phyloP scores from a whole-genome alignment of 2,329 filamentous ascomycete species.

The Aspergillus novoparasiticus region DNA sequence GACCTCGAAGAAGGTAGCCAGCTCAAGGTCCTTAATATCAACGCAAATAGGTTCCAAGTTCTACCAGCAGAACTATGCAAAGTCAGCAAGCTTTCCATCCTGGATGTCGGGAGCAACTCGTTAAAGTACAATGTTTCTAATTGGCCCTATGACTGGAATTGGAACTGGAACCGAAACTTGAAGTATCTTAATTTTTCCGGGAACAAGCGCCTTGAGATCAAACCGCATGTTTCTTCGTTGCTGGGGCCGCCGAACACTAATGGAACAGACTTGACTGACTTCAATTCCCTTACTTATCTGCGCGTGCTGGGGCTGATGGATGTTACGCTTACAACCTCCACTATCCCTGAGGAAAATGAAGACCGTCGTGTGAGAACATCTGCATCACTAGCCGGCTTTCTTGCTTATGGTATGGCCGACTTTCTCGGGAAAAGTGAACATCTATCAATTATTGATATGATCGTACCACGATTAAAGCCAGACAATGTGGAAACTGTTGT shows the following conservation, averaged over 20 bases:
- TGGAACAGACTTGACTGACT: slow-evolving; percentile 81
- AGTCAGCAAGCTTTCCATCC: slow-evolving; percentile 84
- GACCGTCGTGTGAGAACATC: slow-evolving; percentile 95
- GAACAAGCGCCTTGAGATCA: slow-evolving; percentile 94
- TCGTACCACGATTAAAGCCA: slow-evolving; percentile 87
- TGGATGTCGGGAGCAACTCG: slow-evolving; percentile 93
- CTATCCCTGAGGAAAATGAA: slow-evolving; percentile 91
- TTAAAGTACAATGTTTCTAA: slow-evolving; percentile 99
- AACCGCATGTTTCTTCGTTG: slow-evolving; percentile 60
- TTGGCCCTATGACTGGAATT: slow-evolving; percentile 99
- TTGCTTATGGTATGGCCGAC: slow-evolving; percentile 97
- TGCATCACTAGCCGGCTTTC: slow-evolving; percentile 84
- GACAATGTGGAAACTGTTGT: slow-evolving; percentile 87
- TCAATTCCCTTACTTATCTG: slow-evolving; percentile 79
- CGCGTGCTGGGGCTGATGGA: slow-evolving; percentile 95
- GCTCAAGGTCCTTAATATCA: slow-evolving; percentile 89
- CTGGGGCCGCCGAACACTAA: slow-evolving; percentile 53
- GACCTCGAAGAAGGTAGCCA: slow-evolving; percentile 88
- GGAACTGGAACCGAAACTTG: slow-evolving; percentile 96
- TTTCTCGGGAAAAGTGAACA: slow-evolving; percentile 92
- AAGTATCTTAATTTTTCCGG: slow-evolving; percentile 95
- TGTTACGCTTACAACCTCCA: slow-evolving; percentile 90
- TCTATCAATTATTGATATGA: slow-evolving; percentile 91
- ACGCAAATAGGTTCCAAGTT: slow-evolving; percentile 97
- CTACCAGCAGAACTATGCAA: slow-evolving; percentile 93